Conservation (phyloP, 2,329 filamentous ascomycete genomes). For the Fusarium sp. region DNA sequence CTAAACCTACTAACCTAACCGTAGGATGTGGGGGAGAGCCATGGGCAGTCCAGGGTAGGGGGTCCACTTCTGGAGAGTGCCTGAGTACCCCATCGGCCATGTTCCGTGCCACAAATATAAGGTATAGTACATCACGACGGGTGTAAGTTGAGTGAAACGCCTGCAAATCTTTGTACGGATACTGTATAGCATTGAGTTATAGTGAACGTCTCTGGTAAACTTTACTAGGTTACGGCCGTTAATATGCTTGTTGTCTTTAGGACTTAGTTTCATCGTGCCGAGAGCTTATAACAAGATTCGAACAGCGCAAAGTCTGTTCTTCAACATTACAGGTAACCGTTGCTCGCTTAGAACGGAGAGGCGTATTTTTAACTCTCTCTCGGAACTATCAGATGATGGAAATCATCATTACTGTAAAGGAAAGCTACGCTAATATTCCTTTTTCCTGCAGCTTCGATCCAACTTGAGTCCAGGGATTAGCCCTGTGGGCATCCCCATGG, state of each 20-base stretch:
- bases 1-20: not conserved
- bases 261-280: no score
- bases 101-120: constrained; percentile 23
- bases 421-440: not conserved
- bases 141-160: not conserved
- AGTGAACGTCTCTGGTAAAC: not conserved
- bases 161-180: not conserved
- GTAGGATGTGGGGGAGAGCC: constrained; percentile 17
- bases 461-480: not conserved
- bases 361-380: not conserved
- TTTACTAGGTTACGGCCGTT: not conserved
- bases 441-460: not conserved
- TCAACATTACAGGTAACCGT: not conserved
- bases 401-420: not conserved
- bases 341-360: not conserved
- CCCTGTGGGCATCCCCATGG: constrained; percentile 12
- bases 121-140: not conserved
- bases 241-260: not conserved
- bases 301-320: not conserved
- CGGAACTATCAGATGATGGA: not conserved
- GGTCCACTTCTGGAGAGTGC: not conserved
- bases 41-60: not conserved
- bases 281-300: not conserved
- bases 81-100: constrained; percentile 6
- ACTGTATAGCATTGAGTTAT: not conserved